A percentile compares a stretch with the other conserved stretches of the same genome.
Evolutionary conservation across 2,329 filamentous ascomycete species (phyloP).

Genomic region (Cadophora gregata): DNA sequence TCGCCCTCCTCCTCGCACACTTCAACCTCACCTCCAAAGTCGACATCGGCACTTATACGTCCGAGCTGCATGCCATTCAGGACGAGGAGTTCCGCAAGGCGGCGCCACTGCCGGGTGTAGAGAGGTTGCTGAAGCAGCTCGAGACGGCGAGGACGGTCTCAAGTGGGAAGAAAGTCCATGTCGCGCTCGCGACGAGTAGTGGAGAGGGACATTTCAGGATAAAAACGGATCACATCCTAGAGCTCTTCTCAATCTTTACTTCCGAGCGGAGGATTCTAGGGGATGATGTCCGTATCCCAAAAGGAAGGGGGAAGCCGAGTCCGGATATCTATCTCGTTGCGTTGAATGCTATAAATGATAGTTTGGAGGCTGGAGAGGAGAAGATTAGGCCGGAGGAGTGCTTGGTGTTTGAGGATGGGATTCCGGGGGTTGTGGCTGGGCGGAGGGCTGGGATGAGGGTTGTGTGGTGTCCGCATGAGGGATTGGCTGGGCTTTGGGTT

Average conservation of each 20-base stretch:
- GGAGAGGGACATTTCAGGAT: slow-evolving; percentile 48
- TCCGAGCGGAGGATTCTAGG: slow-evolving; percentile 75
- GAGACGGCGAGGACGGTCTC: slow-evolving; percentile 31
- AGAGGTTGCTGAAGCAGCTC: slow-evolving; percentile 68
- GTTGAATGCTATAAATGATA: slow-evolving; percentile 80
- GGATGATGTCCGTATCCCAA: slow-evolving; percentile 78
- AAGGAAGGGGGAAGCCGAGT: slow-evolving; percentile 85
- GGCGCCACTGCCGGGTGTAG: slow-evolving; percentile 78
- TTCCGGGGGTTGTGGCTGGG: slow-evolving; percentile 89
- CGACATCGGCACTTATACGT: slow-evolving; percentile 53
- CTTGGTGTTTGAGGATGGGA: slow-evolving; percentile 93
- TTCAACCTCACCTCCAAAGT: slow-evolving; percentile 68
- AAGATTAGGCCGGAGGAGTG: slow-evolving; percentile 83
- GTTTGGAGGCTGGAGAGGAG: slow-evolving; percentile 65
- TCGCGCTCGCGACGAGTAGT: slow-evolving; percentile 85
- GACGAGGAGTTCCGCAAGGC: slow-evolving; percentile 72
- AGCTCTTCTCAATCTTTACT: slow-evolving; percentile 70
- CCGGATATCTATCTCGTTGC: slow-evolving; percentile 94
- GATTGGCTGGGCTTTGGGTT: slow-evolving; percentile 74
- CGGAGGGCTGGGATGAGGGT: slow-evolving; percentile 93
- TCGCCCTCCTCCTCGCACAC: slow-evolving; percentile 75
- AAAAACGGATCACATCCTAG: slow-evolving; percentile 54
- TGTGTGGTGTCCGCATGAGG: slow-evolving; percentile 87
- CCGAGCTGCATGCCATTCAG: slow-evolving; percentile 68
- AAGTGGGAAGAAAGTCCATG: slow-evolving; percentile 60